Evolutionary conservation across 1,284 basidiomycete genomes (phyloP).

Genomic region (Cryptococcus sp.): DNA sequence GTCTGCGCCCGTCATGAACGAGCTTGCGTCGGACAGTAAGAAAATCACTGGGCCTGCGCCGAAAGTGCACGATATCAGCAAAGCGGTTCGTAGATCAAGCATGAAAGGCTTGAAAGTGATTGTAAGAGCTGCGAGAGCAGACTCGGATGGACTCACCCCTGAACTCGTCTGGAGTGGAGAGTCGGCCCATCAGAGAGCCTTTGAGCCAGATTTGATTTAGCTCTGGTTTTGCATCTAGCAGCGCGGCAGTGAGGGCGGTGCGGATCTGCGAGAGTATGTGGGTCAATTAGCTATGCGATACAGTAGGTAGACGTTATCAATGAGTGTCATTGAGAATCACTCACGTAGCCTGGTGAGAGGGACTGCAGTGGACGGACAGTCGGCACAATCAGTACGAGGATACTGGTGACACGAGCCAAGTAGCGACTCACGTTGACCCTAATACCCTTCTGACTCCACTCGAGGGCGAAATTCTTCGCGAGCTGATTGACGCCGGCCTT

Average conservation of each 20-base stretch:
- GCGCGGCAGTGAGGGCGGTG: constrained; percentile 54
- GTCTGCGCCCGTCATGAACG: constrained; percentile 48
- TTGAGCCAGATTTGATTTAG: constrained; percentile 35
- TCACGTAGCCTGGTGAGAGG: constrained; percentile 36
- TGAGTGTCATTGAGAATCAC: not conserved
- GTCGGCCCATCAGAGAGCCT: constrained; percentile 29
- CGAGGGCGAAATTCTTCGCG: constrained; percentile 73
- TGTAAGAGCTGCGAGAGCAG: not conserved
- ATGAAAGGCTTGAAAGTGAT: no score
- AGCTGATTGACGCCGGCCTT: constrained; percentile 38
- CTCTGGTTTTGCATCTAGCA: constrained; percentile 36
- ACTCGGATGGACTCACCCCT: constrained; percentile 28
- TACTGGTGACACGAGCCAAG: no score
- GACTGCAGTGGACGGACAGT: constrained; percentile 14
- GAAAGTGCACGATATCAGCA: not conserved
- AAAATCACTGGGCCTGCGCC: constrained; percentile 43
- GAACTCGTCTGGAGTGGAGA: constrained; percentile 41
- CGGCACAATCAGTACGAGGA: no score
- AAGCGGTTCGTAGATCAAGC: not conserved
- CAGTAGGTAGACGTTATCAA: not conserved
- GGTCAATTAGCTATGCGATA: no score
- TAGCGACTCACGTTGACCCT: constrained; percentile 42
- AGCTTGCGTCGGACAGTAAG: constrained; percentile 51
- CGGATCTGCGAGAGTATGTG: constrained; percentile 59
- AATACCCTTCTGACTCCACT: constrained; percentile 69